Base-by-base conservation (phyloP, 768 basidiomycete species). In the Suillus variegatus region DNA sequence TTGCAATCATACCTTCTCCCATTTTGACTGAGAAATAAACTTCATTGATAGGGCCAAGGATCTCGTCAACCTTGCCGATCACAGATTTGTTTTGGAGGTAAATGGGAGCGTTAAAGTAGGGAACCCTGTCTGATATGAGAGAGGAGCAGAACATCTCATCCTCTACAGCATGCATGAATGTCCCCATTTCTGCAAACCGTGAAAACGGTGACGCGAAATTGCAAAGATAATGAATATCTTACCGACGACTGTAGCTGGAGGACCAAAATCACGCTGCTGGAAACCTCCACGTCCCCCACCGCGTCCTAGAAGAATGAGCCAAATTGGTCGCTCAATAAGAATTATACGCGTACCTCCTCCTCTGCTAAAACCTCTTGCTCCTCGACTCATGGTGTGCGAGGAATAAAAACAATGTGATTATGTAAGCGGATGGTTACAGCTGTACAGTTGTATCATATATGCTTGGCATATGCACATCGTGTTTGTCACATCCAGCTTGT, bases 1-100 rank as follows among this genome's bases (percentile, higher is more conserved):
- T 90, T 9, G 97, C 96, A 57, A 96, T 88, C 90, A 99, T 95
- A 40, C 97, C 97, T 65, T 93, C 90, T 22, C 90, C 87, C 92
- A 98, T 97, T 82, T 99, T 99, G 69, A 99, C 86, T 3, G 95
- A 96, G 75, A 99, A 99, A 79, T 88, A 99, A 65, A 99, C 95
- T 76, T 99, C 95, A 75, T 97, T 99, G 77, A 99, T 96, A 18
- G 97, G 97, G 3, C 97, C 97, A n/a, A 99, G 86, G 70, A 99
- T 99, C 79, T 99, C 97, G 79, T 99, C 97, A 49, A 99, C 92
- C 80, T 97, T 98, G 67, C 97, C 97, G 67, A 99, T 94, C 69
- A 88, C 84, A 12, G 94, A 93, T 80, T 97, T 99, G 79, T 98
- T 97, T 82, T 94, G 90, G 61, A 99, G 86, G 78, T 97, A 99